Conservation (phyloP, 169 alveolate genomes). For the Cryptosporidium canis region DNA sequence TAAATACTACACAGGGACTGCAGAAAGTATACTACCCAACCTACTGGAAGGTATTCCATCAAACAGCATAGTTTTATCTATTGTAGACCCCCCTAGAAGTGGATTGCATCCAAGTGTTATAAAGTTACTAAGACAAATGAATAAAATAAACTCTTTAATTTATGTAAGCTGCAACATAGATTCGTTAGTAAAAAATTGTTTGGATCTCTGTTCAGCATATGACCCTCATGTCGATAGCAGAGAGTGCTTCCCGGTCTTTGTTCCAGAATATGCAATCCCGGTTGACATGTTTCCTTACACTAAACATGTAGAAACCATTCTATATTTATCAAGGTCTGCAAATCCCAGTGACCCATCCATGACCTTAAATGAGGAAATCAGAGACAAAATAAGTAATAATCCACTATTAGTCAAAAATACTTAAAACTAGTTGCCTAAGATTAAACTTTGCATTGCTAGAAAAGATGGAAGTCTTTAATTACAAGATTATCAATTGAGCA, state of each 20-base stretch:
- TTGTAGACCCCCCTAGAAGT: slow-evolving; percentile 76
- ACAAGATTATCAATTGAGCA: background rate
- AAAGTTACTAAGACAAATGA: slow-evolving; percentile 14
- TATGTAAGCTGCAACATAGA: slow-evolving; percentile 75
- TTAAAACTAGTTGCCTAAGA: slow-evolving; percentile 23
- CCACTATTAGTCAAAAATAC: slow-evolving; percentile 7
- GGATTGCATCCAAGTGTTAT: slow-evolving; percentile 44
- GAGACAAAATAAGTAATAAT: background rate
- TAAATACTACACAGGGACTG: slow-evolving; percentile 52
- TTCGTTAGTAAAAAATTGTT: slow-evolving; percentile 63
- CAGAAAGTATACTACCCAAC: slow-evolving; percentile 30
- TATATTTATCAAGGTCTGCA: slow-evolving; percentile 40
- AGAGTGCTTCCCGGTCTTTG: background rate
- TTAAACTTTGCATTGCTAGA: background rate
- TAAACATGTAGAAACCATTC: slow-evolving; percentile 73
- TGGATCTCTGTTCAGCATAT: slow-evolving; percentile 41
- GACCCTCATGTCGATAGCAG: slow-evolving; percentile 14
- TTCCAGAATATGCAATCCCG: slow-evolving; percentile 31
- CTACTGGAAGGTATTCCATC: background rate
- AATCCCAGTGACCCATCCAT: background rate
- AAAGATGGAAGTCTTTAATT: background rate
- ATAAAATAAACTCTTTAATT: slow-evolving; percentile 33
- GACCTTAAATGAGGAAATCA: background rate
- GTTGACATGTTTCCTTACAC: slow-evolving; percentile 79
- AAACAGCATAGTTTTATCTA: slow-evolving; percentile 30